These are phyloP conservation scores for Neurospora hispaniola DNA, from an alignment of 495 filamentous ascomycete species.

Conservation along the genomic window DNA sequence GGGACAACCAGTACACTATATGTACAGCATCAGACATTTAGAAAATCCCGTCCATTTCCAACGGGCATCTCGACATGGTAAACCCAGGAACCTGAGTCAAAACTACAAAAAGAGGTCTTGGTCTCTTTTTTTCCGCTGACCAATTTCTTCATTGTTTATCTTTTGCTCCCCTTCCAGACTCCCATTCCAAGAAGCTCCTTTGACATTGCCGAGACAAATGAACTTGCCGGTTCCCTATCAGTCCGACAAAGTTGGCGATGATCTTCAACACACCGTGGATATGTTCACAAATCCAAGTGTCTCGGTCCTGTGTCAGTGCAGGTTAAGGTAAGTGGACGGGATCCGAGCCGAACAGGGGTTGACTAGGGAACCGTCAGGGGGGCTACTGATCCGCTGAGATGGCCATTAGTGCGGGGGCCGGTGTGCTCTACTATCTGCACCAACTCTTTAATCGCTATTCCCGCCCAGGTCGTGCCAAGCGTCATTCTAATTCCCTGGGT, in stretches of 20 bases:
- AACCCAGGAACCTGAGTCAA: background rate
- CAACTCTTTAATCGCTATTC: background rate
- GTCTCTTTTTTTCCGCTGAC: background rate
- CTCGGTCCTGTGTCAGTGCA: background rate
- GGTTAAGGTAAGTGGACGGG: background rate
- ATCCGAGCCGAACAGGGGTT: background rate
- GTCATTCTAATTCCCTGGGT: background rate
- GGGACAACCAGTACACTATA: background rate
- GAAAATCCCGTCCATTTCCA: background rate
- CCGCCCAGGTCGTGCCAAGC: background rate
- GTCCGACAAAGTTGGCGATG: background rate
- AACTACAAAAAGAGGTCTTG: background rate
- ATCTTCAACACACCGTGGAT: background rate
- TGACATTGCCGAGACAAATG: background rate
- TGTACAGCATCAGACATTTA: background rate
- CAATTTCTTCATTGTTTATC: background rate
- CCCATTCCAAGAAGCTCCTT: background rate
- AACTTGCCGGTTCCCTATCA: background rate
- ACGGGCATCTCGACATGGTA: background rate
- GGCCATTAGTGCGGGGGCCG: background rate
- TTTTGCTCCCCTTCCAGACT: background rate
- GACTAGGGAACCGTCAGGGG: background rate
- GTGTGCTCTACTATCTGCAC: background rate
- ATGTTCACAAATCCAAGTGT: background rate
- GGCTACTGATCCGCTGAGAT: background rate